Base-by-base conservation (phyloP, 495 filamentous ascomycete genomes). In the Penicillium bialowiezense region DNA sequence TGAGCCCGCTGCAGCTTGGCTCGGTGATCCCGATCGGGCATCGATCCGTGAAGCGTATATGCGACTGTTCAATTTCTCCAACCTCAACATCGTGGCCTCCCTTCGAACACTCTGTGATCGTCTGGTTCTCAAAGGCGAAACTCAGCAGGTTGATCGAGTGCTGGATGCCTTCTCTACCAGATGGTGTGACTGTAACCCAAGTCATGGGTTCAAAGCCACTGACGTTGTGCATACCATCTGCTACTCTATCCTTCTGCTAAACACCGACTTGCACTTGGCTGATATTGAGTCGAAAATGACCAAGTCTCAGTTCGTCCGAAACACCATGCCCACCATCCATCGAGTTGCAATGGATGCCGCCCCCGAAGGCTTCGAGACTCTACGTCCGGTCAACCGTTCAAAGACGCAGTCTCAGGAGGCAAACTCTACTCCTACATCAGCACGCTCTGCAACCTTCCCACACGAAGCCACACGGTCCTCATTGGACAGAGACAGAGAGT, bases 281-380 rank as follows among this genome's bases (percentile, higher is more conserved):
- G 91, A 97, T 57, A 93, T 97, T 41, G 88, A 95, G 42, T 82
- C 88, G 62, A 95, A 95, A 72, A 99, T 99, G 93, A 96, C 91
- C 17, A 82, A 85, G 51, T 83, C 73, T 54, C 91, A 97, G 60
- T 99, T 96, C 63, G 80, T 97, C 62, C 95, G 93, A 68, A 99
- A 99, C 58, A 97, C 93, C 9, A 84, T 97, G 78, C 86, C 89
- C 5, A 96, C 92, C 3, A 85, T 97, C 42, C 83, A 82, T 24
- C 81, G 87, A 44, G 85, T 89, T 20, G 81, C 88, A 32, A 69
- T 77, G 28, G 89, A 95, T 48, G 78, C 83, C 19, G 79, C 75
- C 7, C 83, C 86, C 2, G 82, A 89, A 44, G 79, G 72, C 7
- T 86, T 85, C 54, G 83, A 89, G 29, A 76, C 76, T 18, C 50